Evolutionary conservation across 2,329 filamentous ascomycete genomes (phyloP), one percentile per base, ranked within the genome.

Genomic region (Aspergillus flavus): DNA sequence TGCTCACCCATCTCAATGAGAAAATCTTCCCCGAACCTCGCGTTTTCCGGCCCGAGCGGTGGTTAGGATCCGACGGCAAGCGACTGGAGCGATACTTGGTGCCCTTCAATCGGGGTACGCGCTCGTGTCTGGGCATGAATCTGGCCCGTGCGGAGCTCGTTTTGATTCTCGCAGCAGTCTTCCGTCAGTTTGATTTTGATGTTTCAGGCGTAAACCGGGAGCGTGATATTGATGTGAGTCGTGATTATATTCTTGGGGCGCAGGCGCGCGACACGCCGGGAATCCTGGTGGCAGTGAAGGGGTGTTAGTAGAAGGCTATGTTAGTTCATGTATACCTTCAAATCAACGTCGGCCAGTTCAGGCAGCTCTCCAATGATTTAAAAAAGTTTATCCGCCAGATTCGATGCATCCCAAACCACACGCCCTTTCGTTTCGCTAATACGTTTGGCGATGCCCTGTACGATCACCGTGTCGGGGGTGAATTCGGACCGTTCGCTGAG

Each of bases 91-190:
- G 26, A 28, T 64, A 64, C 19, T 46, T 64, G 1, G 50, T 57
- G 4, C 41, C 62, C 2, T 64, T 64, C 23, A 52, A 32, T 41
- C 50, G 52, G 6, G 62, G 62, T 0, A 21, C 58, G 2, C 50
- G 62, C 5, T 41, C 53, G 5, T 64, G 59, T 30, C 32, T 61
- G 9, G 62, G 62, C 3, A 61, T 64, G 4, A 64, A 58, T 26
- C 55, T 64, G 2, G 62, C 62, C 16, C 39, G 46, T 14, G 62
- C 62, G 2, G 58, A 64, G 30, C 62, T 64, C 4, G 26, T 58
- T 11, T 21, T 63, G 30, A 63, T 63, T 41, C 57, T 63, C n/a
- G 57, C 57, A n/a, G 45, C 41, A 10, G 57, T 63, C 2, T 63
- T 63, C 26, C 57, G 52, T 11, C 10, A 32, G 61, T 59, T 63